Evolutionary conservation across 2,329 filamentous ascomycete species (phyloP).

Genomic region (Botrytis squamosa): DNA sequence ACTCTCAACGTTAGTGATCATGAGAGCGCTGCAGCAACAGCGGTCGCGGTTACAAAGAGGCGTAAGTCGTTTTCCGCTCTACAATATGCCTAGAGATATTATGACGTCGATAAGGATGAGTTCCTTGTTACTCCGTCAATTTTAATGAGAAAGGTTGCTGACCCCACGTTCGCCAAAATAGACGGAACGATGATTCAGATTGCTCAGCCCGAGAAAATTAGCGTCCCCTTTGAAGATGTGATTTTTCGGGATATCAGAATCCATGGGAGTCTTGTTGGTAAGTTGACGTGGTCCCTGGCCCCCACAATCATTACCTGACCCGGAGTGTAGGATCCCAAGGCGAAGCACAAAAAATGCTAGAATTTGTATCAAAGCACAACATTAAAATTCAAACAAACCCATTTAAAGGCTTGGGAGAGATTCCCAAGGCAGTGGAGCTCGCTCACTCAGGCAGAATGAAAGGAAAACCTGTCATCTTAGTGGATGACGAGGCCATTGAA

Average conservation of each 20-base stretch:
- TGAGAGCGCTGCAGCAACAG: conserved; percentile 48
- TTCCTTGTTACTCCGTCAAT: background rate
- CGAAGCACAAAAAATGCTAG: conserved; percentile 49
- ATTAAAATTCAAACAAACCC: conserved; percentile 51
- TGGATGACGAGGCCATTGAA: conserved; percentile 44
- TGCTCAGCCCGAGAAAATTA: conserved; percentile 48
- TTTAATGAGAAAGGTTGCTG: background rate
- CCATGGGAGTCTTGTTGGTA: conserved; percentile 44
- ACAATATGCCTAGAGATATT: background rate
- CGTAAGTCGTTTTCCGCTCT: conserved; percentile 39
- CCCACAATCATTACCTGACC: conserved; percentile 13
- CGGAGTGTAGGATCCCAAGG: conserved; percentile 41
- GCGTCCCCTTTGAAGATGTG: conserved; percentile 46
- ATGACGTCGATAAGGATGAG: conserved; percentile 12
- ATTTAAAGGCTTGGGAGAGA: conserved; percentile 52
- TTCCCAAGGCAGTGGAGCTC: conserved; percentile 50
- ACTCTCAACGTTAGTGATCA: conserved; percentile 56
- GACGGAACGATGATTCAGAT: conserved; percentile 55
- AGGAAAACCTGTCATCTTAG: conserved; percentile 54
- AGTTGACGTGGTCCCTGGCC: conserved; percentile 16
- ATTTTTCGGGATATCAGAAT: conserved; percentile 54
- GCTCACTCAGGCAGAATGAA: conserved; percentile 53
- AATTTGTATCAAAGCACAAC: conserved; percentile 46
- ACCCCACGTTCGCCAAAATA: conserved; percentile 7
- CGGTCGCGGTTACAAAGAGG: conserved; percentile 57